phyloP scores from a whole-genome alignment of 768 basidiomycete genomes.

The Tubosaeta brunneosetosa region DNA sequence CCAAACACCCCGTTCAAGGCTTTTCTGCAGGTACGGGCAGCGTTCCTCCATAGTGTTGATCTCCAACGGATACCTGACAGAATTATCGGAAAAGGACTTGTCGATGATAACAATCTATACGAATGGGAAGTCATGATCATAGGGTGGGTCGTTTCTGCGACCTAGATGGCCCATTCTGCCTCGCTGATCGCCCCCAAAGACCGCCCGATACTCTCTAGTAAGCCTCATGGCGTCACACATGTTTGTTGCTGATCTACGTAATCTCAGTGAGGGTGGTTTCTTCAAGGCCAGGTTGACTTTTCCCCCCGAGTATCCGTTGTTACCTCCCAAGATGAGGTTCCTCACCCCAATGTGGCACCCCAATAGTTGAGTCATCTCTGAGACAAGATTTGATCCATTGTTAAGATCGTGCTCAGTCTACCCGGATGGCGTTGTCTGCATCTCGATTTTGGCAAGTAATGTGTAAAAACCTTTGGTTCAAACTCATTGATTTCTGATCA shows the following conservation, averaged over 20 bases:
- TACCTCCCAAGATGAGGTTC: slow-evolving; percentile 95
- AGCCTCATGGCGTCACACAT: slow-evolving; percentile 17
- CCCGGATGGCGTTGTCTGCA: slow-evolving; percentile 86
- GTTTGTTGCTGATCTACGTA: slow-evolving; percentile 1
- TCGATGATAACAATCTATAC: slow-evolving; percentile 89
- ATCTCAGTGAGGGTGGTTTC: slow-evolving; percentile 87
- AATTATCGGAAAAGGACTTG: slow-evolving; percentile 59
- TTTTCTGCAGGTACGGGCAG: slow-evolving; percentile 80
- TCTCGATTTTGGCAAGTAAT: slow-evolving; percentile 80
- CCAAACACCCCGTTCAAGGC: slow-evolving; percentile 90
- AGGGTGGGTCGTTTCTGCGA: slow-evolving; percentile 51
- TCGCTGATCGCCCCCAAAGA: slow-evolving; percentile 39
- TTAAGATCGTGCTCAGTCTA: slow-evolving; percentile 59
- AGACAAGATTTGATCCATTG: not conserved
- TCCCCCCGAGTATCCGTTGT: slow-evolving; percentile 83
- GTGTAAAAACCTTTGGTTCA: not conserved
- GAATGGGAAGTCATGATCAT: slow-evolving; percentile 98
- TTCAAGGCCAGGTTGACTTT: slow-evolving; percentile 89
- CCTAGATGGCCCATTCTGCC: slow-evolving; percentile 8
- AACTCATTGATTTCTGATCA: slow-evolving; percentile 28
- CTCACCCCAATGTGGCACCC: slow-evolving; percentile 97
- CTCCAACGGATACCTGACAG: slow-evolving; percentile 33
- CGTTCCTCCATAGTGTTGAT: slow-evolving; percentile 24
- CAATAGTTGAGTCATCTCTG: slow-evolving; percentile 62
- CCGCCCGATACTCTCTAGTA: slow-evolving; percentile 93